These are phyloP conservation scores for Fusarium sacchari DNA, from an alignment of 2,329 filamentous ascomycete genomes.

Conservation along the genomic window DNA sequence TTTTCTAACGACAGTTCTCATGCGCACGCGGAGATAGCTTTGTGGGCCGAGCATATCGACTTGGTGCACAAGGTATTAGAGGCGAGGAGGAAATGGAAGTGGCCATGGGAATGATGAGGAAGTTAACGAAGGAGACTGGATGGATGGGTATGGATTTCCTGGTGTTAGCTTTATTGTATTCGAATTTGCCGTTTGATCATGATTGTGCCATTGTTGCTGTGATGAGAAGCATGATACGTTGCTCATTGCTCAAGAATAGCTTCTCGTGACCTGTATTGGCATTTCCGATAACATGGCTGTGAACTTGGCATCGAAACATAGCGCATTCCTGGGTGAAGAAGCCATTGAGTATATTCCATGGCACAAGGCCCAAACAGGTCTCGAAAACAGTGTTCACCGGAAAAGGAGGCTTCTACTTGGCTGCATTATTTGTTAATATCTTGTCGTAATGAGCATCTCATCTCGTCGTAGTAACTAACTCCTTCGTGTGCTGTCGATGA, in stretches of 20 bases:
- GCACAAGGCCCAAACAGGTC: fast-evolving
- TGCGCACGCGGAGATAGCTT: conserved; percentile 23
- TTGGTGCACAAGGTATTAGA: conserved; percentile 23
- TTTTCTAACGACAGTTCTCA: conserved; percentile 30
- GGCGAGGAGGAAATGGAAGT: conserved; percentile 13
- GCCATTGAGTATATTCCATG: neutral
- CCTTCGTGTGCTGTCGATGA: conserved; percentile 7
- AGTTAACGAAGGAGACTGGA: conserved; percentile 22
- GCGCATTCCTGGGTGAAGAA: neutral
- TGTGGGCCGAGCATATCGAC: conserved; percentile 22
- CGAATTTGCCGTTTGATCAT: conserved; percentile 21
- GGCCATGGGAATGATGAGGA: conserved; percentile 15
- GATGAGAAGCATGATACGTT: neutral
- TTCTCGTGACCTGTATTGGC: neutral
- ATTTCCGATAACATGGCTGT: neutral
- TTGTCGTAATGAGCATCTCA: neutral
- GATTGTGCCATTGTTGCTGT: neutral
- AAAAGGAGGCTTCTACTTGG: fast-evolving
- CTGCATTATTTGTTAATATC: no score
- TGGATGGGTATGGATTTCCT: conserved; percentile 32
- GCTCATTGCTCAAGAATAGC: no score
- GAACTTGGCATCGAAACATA: neutral
- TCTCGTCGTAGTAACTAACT: neutral
- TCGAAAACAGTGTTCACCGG: neutral
- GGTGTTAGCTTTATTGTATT: conserved; percentile 39